Base-by-base conservation (phyloP, 108 stramenopile genomes). In the Mayamaea pseudoterrestris region DNA sequence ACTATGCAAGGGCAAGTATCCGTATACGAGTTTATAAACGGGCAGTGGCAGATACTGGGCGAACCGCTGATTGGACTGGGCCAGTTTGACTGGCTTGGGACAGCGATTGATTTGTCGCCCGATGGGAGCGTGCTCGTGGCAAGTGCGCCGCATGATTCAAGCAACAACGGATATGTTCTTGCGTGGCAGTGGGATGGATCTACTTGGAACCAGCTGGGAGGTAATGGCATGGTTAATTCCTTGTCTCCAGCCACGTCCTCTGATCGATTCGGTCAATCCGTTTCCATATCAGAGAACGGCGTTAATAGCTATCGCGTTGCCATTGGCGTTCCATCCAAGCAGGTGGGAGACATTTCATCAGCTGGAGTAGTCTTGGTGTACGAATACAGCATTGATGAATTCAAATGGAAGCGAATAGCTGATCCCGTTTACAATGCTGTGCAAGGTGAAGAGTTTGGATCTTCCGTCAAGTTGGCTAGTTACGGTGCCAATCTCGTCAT, bases 151-250 rank as follows among this genome's bases (percentile, higher is more conserved):
- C 50, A 68, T 16, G 63, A 75, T 34, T 8, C 28, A 9, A 52
- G 34, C 17, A 44, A 50, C 28, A 66, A 71, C 27, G 84, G 84
- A 14, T 81, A 77, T 37, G 79, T 78, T 8, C 58, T 54, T 47
- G 60, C 76, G 47, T 74, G 59, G 31, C 5, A 20, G 13, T 30
- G 30, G 25, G 20, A 39, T 47, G 29, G n/a, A 7, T 14, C 16
- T 13, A 44, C 12, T 16, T 57, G 56, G 55, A 30, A 18, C 0
- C 24, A 11, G 12, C 5, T 71, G 29, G 69, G 69, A 20, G 43
- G 36, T 25, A 8, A 31, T 4, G 50, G 32, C 22, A 73, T 73
- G 27, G 29, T 20, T 7, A 73, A 73, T 52, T 47, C 14, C 2
- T 2, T 60, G 0, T 18, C 2, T 5, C 62, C 62, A 2, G 35